Evolutionary conservation across 768 basidiomycete species (phyloP).

Genomic region (Dictyophora rubrovolvata): DNA sequence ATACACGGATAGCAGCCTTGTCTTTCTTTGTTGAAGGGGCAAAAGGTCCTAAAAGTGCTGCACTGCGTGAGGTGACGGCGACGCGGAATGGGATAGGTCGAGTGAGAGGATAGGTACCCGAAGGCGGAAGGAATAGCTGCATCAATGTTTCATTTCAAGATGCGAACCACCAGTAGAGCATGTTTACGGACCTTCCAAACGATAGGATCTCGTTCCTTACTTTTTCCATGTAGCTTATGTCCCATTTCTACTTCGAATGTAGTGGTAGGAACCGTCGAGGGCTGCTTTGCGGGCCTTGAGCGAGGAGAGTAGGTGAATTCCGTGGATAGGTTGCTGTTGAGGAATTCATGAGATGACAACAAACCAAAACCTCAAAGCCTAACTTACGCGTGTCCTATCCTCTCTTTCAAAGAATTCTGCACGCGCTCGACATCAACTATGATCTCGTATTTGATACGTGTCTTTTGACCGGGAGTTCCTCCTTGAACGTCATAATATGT

Average conservation of each 20-base stretch:
- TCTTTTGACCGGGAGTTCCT: conserved; percentile 64
- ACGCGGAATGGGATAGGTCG: conserved; percentile 62
- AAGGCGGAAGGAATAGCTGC: conserved; percentile 45
- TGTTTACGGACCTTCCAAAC: conserved; percentile 1
- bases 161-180: too few relatives aligned
- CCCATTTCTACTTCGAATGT: conserved; percentile 3
- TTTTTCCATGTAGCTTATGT: not conserved
- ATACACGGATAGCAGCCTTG: conserved; percentile 37
- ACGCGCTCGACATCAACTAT: conserved; percentile 31
- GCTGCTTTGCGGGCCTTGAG: conserved; percentile 42
- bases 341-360: too few relatives aligned
- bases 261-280: conserved; percentile 35
- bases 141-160: too few relatives aligned
- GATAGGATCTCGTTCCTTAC: conserved; percentile 3
- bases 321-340: conserved; percentile 44
- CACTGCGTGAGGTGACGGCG: conserved; percentile 51
- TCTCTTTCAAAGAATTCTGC: conserved; percentile 6
- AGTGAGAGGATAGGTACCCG: conserved; percentile 46
- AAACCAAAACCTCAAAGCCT: too few relatives aligned
- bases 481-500: conserved; percentile 46
- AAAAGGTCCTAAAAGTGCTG: conserved; percentile 12
- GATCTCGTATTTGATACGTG: conserved; percentile 53
- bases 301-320: conserved; percentile 59
- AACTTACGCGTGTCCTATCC: not conserved
- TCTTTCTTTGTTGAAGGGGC: conserved; percentile 11